These are phyloP conservation scores for Sphenostylis stenocarpa DNA, from an alignment of 306 rosid species.

Conservation along the genomic window DNA sequence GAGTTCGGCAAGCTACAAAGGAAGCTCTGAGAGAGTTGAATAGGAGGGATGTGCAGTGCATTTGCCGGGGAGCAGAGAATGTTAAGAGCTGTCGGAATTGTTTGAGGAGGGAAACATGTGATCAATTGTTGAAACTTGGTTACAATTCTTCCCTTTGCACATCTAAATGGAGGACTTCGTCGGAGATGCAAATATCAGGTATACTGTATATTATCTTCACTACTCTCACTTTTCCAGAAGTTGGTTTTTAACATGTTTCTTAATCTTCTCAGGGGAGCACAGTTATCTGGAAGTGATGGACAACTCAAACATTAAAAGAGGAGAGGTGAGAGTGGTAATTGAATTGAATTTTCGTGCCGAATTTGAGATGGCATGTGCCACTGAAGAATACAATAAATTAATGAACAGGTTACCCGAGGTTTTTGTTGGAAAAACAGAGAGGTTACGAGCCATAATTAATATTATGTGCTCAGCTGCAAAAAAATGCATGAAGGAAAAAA, in stretches of 20 bases:
- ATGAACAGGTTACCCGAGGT: conserved; percentile 59
- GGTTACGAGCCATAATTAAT: conserved; percentile 47
- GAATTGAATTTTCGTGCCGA: conserved; percentile 72
- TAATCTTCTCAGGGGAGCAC: conserved; percentile 60
- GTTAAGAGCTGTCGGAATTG: conserved; percentile 63
- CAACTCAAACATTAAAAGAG: conserved; percentile 43
- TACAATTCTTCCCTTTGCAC: conserved; percentile 61
- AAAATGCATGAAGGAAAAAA: conserved; percentile 84
- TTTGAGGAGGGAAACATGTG: conserved; percentile 56
- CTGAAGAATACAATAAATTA: conserved; percentile 61
- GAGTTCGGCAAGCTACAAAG: conserved; percentile 58
- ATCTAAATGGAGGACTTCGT: conserved; percentile 70
- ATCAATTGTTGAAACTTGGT: conserved; percentile 50
- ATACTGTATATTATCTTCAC: too few relatives aligned
- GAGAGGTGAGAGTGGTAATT: conserved; percentile 54
- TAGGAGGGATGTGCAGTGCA: conserved; percentile 36
- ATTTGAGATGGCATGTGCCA: conserved; percentile 79
- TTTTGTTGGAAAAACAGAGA: conserved; percentile 71
- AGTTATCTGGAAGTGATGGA: conserved; percentile 67
- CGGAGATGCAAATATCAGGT: conserved; percentile 60
- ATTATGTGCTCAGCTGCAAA: conserved; percentile 72
- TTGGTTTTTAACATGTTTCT: not conserved
- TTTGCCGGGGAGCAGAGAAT: conserved; percentile 40
- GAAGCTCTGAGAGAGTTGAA: conserved; percentile 46
- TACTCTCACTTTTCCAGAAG: too few relatives aligned